Base-by-base conservation (phyloP, 2,329 filamentous ascomycete genomes). In the Xylaria sp. region DNA sequence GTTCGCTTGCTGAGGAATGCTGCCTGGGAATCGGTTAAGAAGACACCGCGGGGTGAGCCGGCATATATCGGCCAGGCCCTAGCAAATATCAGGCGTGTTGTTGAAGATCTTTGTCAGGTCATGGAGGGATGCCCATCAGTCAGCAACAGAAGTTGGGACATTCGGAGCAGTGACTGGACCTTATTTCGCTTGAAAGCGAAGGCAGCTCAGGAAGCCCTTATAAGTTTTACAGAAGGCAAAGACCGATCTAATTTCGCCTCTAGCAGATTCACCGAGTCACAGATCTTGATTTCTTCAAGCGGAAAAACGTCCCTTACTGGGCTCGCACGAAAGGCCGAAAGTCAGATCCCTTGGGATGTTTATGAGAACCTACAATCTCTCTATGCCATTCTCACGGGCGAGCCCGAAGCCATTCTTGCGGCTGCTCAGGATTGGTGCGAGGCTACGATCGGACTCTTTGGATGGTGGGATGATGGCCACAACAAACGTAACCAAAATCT, bases 341-440 rank as follows among this genome's bases (percentile, higher is more conserved):
- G 93, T 76, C 90, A 91, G 73, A 91, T 98, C 39, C 95, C 94
- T 0, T 97, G 93, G 92, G 89, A 92, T 27, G 89, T 98, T 32
- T 98, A 97, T 78, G 91, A 97, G 77, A 93, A 92, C 73, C 82
- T 98, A 61, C 89, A 91, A 72, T 89, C 89, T 12, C 82, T 98
- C 5, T 98, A 97, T 78, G 90, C 90, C 39, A 90, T 97, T 68
- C 82, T 97, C 1, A 85, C 96, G 4, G 94, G 95, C 42, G 88
- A 92, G 71, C 85, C 89, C 9, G 87, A 90, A 42, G 90, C 93
- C 21, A 93, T 98, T 61, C 83, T 97, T 69, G 87, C 90, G 55
- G 88, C 90, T 53, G 89, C 94, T 0, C 90, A 95, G 75, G 94
- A 98, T 79, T 98, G 95, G 95, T 89, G 95, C 60, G 95, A 98